phyloP scores from a whole-genome alignment of 768 basidiomycete genomes.

The Bullera alba region DNA sequence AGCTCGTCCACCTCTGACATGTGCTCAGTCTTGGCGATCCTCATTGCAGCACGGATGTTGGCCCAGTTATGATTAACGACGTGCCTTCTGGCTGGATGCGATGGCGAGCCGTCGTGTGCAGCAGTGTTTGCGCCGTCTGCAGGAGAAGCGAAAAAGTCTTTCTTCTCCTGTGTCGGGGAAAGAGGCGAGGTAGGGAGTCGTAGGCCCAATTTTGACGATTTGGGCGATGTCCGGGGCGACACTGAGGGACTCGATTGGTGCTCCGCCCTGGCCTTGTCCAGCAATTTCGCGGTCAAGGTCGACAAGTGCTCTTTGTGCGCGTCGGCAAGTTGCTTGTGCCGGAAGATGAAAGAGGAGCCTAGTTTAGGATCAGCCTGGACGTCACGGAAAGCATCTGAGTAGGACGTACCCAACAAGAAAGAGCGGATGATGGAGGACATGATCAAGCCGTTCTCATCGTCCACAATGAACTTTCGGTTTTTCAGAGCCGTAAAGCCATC shows the following conservation, averaged over 20 bases:
- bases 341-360: constrained; percentile 72
- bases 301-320: constrained; percentile 44
- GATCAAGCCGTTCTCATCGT: constrained; percentile 73
- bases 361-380: constrained; percentile 3
- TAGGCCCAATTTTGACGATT: constrained; percentile 3
- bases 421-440: constrained; percentile 73
- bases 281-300: constrained; percentile 28
- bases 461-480: constrained; percentile 62
- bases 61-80: constrained; percentile 48
- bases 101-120: too few relatives aligned
- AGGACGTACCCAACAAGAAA: constrained; percentile 65
- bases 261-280: constrained; percentile 20
- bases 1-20: constrained; percentile 72
- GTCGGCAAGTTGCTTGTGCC: constrained; percentile 51
- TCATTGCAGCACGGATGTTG: constrained; percentile 50
- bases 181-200: background rate
- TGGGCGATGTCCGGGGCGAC: constrained; percentile 7
- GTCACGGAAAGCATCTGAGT: background rate
- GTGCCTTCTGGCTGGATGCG: constrained; percentile 48
- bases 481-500: constrained; percentile 71
- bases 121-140: too few relatives aligned
- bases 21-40: constrained; percentile 60
- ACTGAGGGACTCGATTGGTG: constrained; percentile 11
- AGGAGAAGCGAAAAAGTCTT: too few relatives aligned
- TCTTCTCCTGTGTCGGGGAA: too few relatives aligned